Percentiles rank a stretch among this genome's conserved stretches.
Conservation (phyloP, 208 protist genomes). For the Wallacemonas sp. region DNA sequence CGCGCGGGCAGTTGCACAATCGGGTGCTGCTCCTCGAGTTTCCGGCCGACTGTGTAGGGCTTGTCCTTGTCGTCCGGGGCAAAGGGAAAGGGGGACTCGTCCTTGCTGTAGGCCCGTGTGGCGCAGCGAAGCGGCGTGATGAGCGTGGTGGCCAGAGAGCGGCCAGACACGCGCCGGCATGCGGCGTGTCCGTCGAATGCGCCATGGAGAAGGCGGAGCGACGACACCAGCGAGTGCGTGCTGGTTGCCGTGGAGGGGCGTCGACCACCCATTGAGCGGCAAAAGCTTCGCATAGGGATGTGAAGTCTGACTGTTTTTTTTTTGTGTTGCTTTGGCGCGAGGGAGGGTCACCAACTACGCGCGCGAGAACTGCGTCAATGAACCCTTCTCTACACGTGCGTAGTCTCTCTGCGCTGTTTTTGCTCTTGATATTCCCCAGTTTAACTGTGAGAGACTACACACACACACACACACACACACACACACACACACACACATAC, state of each 20-base stretch:
- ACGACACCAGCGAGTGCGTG: neutral
- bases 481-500: too few relatives aligned
- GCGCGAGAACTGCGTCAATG: too few relatives aligned
- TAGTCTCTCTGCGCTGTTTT: too few relatives aligned
- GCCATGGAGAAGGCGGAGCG: neutral
- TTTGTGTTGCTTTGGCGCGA: too few relatives aligned
- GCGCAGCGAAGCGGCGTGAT: neutral
- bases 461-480: too few relatives aligned
- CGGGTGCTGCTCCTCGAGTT: constrained; percentile 50
- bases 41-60: constrained; percentile 12
- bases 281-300: constrained; percentile 17
- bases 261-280: neutral
- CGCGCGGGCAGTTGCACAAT: constrained; percentile 87
- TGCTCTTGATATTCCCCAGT: too few relatives aligned
- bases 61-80: constrained; percentile 10
- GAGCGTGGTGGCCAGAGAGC: too few relatives aligned
- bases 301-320: too few relatives aligned
- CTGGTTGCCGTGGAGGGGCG: neutral
- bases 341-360: too few relatives aligned
- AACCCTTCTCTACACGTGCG: too few relatives aligned
- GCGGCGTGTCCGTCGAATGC: neutral
- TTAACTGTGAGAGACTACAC: too few relatives aligned
- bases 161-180: constrained; percentile 13
- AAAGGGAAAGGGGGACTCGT: constrained; percentile 12
- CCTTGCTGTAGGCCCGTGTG: constrained; percentile 6